Base-by-base conservation (phyloP, 169 alveolate species). In the Babesia sp. region DNA sequence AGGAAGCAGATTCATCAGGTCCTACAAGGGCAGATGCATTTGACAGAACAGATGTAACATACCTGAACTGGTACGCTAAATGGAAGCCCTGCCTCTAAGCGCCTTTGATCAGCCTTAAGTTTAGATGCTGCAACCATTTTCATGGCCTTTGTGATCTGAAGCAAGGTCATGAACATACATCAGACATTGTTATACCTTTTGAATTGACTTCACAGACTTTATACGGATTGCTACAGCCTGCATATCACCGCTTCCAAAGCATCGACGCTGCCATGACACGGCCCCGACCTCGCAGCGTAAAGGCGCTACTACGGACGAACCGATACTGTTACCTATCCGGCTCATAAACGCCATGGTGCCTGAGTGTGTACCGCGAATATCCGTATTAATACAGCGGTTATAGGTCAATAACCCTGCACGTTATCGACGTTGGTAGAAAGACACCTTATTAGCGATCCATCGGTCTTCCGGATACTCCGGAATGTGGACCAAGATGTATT, bases 91-190 rank as follows among this genome's bases (percentile, higher is more conserved):
- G 73, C 48, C 64, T 87, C 94, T 37, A 92, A 68, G 22, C 96
- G 78, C 42, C 90, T 77, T 51, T 93, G 94, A 66, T 96, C 98
- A 42, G 91, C 93, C 69, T 90, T 94, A 85, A 96, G 93, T 68
- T 96, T 96, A 20, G 98, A 89, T n/a, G 98, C 97, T 26, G 98
- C 98, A 83, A 96, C 96, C 98, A 96, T 96, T 92, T 96, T 93
- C 97, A 93, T 95, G 74, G 98, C 97, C 81, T 94, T 93, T 28
- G 91, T 88, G 39, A 88, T 88, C 89, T 78, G 55, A 3, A 37
- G 18, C 7, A 1, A 28, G 31, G 4, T 6, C 26, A 34, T 90
- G 0, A 11, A 8, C 79, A 36, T 16, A 34, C 29, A 12, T 9
- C 6, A 2, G 20, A 37, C 3, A 24, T 29, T 26, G 42, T 83